A percentile compares a stretch with the other conserved stretches of the same genome.
Evolutionary conservation across 148 eudicot genomes (phyloP).

Genomic region (Chenopodium suecicum): DNA sequence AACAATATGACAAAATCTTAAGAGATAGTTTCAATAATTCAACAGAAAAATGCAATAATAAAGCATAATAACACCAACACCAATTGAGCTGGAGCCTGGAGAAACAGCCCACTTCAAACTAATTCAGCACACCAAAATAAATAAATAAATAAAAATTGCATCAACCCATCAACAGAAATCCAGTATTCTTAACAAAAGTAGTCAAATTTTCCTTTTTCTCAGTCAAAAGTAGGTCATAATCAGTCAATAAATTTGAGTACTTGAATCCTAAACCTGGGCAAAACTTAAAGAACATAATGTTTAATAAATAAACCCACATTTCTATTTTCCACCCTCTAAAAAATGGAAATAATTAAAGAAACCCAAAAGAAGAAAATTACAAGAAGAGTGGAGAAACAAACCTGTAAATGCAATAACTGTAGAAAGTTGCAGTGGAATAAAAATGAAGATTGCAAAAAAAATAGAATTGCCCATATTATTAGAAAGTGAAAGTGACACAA

Average conservation of each 20-base stretch:
- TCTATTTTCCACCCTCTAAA: not conserved
- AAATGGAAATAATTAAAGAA: conserved; percentile 3
- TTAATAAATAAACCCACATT: not conserved
- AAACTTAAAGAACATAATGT: no score
- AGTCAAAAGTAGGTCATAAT: conserved; percentile 24
- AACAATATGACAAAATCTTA: conserved; percentile 4
- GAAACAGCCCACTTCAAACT: not conserved
- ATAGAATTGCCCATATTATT: not conserved
- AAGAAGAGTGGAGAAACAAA: conserved; percentile 8
- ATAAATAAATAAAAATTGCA: no score
- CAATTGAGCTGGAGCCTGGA: not conserved
- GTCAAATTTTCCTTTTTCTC: not conserved
- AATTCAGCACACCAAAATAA: not conserved
- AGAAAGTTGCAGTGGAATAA: conserved; percentile 21
- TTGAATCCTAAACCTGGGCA: conserved; percentile 8
- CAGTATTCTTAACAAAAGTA: not conserved
- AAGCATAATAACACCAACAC: not conserved
- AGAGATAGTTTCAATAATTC: not conserved
- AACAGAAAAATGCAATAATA: not conserved
- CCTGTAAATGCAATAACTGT: conserved; percentile 19
- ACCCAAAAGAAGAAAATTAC: not conserved
- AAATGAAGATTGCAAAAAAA: conserved; percentile 9
- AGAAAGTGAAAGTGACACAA: not conserved
- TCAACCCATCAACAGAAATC: not conserved
- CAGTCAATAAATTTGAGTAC: not conserved